These are phyloP conservation scores for Ceraceosorus guamensis DNA, from an alignment of 1,284 basidiomycete genomes.

Conservation along the genomic window DNA sequence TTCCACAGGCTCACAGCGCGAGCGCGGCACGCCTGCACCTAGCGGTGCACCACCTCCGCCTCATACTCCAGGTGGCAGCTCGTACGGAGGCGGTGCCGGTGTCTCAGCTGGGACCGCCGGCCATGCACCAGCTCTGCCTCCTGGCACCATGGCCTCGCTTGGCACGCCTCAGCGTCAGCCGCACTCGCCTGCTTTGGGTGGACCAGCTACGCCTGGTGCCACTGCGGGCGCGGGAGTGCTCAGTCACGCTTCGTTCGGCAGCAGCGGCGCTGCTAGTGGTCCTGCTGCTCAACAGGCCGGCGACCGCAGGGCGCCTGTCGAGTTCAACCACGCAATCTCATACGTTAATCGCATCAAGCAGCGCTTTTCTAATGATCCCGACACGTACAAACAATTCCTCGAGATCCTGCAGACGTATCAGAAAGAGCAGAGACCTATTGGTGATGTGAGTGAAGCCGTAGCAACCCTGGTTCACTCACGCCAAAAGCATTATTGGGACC, in stretches of 20 bases:
- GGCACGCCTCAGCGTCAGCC: background rate
- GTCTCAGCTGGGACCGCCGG: background rate
- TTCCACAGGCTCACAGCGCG: background rate
- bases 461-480: too few relatives aligned
- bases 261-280: too few relatives aligned
- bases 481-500: background rate
- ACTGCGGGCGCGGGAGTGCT: conserved; percentile 20
- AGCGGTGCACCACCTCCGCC: background rate
- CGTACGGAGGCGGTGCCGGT: background rate
- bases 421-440: conserved; percentile 79
- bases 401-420: conserved; percentile 97
- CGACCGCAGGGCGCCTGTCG: conserved; percentile 53
- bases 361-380: conserved; percentile 79
- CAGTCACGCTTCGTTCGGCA: conserved; percentile 1
- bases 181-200: conserved; percentile 4
- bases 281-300: conserved; percentile 8
- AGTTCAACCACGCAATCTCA: conserved; percentile 96
- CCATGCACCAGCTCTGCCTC: conserved; percentile 6
- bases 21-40: background rate
- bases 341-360: conserved; percentile 99
- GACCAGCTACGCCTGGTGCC: conserved; percentile 19
- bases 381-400: conserved; percentile 96
- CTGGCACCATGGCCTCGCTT: conserved; percentile 1
- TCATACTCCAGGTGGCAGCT: background rate
- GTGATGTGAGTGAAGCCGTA: conserved; percentile 63